Percentiles rank a stretch among this genome's conserved stretches.
Conservation (phyloP, 2,329 filamentous ascomycete species). For the Lasiodiplodia sp. region DNA sequence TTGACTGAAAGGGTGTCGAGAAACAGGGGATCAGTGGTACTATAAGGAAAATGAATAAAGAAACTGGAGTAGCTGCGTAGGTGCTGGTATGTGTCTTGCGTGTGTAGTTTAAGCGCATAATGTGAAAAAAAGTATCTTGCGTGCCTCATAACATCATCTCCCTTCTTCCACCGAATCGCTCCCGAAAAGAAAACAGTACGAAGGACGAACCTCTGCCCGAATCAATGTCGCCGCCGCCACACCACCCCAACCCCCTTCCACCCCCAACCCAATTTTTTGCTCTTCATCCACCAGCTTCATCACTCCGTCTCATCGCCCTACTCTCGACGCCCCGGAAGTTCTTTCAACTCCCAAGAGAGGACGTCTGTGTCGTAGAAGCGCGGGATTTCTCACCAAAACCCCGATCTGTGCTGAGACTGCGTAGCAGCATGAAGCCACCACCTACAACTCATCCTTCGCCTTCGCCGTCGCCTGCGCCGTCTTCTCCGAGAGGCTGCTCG, state of each 20-base stretch:
- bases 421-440: neutral
- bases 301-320: neutral
- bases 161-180: neutral
- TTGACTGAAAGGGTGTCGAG: no score
- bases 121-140: neutral
- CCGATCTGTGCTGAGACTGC: neutral
- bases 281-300: neutral
- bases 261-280: neutral
- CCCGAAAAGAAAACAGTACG: neutral
- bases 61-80: neutral
- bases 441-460: slow-evolving; percentile 61
- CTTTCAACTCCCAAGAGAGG: neutral
- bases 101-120: neutral
- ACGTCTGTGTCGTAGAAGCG: neutral
- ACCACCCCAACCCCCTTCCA: neutral
- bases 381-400: neutral
- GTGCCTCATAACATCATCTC: neutral
- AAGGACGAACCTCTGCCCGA: neutral
- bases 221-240: neutral
- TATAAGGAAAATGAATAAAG: neutral
- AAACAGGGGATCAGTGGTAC: neutral
- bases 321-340: neutral
- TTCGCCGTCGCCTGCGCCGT: slow-evolving; percentile 50
- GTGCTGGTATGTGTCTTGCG: neutral
- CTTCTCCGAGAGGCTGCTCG: slow-evolving; percentile 51